phyloP scores from a whole-genome alignment of 2,329 filamentous ascomycete genomes.

The Leptographium radiaticola region DNA sequence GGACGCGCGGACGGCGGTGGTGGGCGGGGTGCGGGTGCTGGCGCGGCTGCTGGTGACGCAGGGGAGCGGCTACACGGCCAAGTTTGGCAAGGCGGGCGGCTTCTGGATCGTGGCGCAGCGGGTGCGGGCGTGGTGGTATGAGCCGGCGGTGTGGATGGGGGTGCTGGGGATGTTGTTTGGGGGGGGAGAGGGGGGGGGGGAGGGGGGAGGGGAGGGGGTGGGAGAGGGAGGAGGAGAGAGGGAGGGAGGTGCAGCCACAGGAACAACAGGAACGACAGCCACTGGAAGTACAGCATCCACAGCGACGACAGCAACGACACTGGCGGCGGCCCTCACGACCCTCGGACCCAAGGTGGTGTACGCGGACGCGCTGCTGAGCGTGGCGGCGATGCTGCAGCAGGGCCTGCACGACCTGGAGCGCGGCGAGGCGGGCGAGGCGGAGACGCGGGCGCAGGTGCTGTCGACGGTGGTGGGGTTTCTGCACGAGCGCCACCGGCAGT shows the following conservation, averaged over 20 bases:
- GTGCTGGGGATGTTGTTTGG: conserved; percentile 85
- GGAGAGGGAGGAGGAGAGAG: too few species aligned
- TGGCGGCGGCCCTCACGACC: conserved; percentile 68
- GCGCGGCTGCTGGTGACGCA: conserved; percentile 73
- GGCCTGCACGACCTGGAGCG: conserved; percentile 67
- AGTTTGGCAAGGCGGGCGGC: conserved; percentile 81
- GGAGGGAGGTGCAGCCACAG: too few species aligned
- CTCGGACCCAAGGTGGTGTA: conserved; percentile 51
- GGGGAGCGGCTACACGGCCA: conserved; percentile 66
- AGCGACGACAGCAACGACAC: conserved; percentile 36
- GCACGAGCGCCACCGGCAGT: conserved; percentile 64
- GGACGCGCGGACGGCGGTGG: conserved; percentile 68
- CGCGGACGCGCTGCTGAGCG: conserved; percentile 65
- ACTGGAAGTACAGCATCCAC: too few species aligned
- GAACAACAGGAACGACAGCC: too few species aligned
- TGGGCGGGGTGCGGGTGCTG: conserved; percentile 70
- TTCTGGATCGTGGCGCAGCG: conserved; percentile 75
- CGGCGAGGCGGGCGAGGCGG: neutral
- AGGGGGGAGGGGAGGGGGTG: too few species aligned
- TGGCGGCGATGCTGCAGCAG: conserved; percentile 77
- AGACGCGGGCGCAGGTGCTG: conserved; percentile 23
- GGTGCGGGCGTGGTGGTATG: conserved; percentile 78
- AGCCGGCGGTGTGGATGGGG: conserved; percentile 72
- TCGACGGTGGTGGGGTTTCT: conserved; percentile 70
- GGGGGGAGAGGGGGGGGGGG: conserved; percentile 59